Base-by-base conservation (phyloP, 805 yeast species). In the Saturnispora dispora region DNA sequence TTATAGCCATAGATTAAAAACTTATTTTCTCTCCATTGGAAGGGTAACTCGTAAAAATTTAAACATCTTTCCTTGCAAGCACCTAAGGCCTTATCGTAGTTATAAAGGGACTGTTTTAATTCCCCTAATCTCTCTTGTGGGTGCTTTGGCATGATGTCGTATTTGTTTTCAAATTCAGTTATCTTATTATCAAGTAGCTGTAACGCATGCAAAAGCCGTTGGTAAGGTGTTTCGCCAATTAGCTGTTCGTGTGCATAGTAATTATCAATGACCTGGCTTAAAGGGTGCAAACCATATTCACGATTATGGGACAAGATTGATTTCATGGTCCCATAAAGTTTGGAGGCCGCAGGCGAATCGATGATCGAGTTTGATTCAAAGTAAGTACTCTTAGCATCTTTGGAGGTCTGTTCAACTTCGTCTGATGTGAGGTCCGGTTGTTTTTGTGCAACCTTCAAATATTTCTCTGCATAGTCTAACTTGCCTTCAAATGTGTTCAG, bases 1-100 rank as follows among this genome's bases (percentile, higher is more conserved):
- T 97, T 72, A 69, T 91, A 93, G 3, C 98, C 98, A 51, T 79
- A 71, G 20, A 85, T 72, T 53, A 93, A 87, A 65, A 77, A 89
- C 53, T 88, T 82, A 68, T 93, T 91, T 67, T 90, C 97, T 61
- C 95, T 78, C 96, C 96, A 91, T 46, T 85, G 88, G 58, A 83
- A 79, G 2, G 99, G 99, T 42, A 91, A 71, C 65, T 91, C 95
- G 62, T 86, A 88, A 65, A 83, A 87, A 57, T 88, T 88, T 41
- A 91, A 68, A 51, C 81, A 75, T 44, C 83, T 53, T 3, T 64
- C 53, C 10, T 61, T 46, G 3, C 83, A 82, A 10, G 70, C 62
- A 5, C 62, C 58, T 5, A 69, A 57, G 1, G 83, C 83, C 23
- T 61, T 62, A 27, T 74, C 76, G 55, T 75, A 76, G 58, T 77